Conservation (phyloP, 192 early-diverging fungal species). For the Coemansia sp. region DNA sequence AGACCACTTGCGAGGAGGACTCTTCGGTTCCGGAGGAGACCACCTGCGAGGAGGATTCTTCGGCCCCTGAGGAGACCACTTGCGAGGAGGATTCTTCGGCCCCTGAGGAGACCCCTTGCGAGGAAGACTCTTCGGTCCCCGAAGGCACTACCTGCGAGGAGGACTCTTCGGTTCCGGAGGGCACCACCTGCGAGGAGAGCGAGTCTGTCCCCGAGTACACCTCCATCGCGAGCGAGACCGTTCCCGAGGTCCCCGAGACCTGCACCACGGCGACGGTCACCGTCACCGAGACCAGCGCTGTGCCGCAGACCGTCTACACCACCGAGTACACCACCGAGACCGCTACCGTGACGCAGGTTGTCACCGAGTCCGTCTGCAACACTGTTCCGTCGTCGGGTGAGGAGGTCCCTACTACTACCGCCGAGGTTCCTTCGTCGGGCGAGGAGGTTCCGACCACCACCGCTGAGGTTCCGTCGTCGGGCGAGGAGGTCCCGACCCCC, state of each 20-base stretch:
- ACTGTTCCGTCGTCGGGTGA: constrained; percentile 1
- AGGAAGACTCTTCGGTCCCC: not conserved
- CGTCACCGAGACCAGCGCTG: constrained; percentile 15
- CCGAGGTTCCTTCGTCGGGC: not conserved
- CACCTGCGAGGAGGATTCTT: not conserved
- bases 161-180: constrained; percentile 7
- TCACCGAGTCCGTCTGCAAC: constrained; percentile 22
- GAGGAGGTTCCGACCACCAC: not conserved
- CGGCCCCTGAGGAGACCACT: constrained; percentile 3
- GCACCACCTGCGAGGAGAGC: constrained; percentile 9
- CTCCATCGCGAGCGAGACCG: not conserved
- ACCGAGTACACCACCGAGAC: constrained; percentile 16
- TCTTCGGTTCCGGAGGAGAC: not conserved
- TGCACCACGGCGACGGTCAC: constrained; percentile 39
- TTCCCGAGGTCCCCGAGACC: constrained; percentile 7
- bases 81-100: constrained; percentile 10
- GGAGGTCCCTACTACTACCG: constrained; percentile 12
- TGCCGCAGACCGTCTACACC: constrained; percentile 23
- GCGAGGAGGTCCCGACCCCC: not conserved
- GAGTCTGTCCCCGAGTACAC: constrained; percentile 5
- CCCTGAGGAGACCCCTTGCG: constrained; percentile 4
- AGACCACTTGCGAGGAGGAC: constrained; percentile 10
- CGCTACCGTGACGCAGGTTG: constrained; percentile 22
- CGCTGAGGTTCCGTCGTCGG: not conserved
- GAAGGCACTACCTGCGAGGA: not conserved